phyloP scores from a whole-genome alignment of 306 rosid species.

The Clitoria ternatea region DNA sequence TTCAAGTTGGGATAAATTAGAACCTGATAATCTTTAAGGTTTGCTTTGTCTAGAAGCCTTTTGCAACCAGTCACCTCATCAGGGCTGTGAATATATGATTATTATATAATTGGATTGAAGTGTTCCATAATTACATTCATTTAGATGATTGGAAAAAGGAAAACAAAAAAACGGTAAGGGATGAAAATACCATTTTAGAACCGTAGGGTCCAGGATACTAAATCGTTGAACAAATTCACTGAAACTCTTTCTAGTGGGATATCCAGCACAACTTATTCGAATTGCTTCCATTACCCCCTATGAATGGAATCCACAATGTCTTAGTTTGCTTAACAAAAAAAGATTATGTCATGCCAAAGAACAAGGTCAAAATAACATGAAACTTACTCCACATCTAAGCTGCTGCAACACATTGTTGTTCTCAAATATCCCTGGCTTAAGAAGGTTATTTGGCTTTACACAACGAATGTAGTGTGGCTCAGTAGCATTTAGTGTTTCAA shows the following conservation, averaged over 20 bases:
- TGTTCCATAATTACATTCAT: background rate
- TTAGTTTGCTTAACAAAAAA: slow-evolving; percentile 7
- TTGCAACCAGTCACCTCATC: slow-evolving; percentile 72
- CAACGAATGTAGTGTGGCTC: slow-evolving; percentile 97
- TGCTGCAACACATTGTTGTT: slow-evolving; percentile 74
- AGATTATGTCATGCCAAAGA: slow-evolving; percentile 9
- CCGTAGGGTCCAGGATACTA: slow-evolving; percentile 58
- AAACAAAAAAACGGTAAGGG: background rate
- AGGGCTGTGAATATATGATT: slow-evolving; percentile 40
- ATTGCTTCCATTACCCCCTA: slow-evolving; percentile 99
- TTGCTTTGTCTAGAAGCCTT: slow-evolving; percentile 58
- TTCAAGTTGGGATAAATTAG: background rate
- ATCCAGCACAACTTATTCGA: slow-evolving; percentile 97
- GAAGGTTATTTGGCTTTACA: slow-evolving; percentile 92
- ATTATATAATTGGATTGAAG: background rate
- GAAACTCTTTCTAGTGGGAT: slow-evolving; percentile 81
- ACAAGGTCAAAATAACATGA: slow-evolving; percentile 14
- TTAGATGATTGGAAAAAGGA: background rate
- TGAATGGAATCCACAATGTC: slow-evolving; percentile 16
- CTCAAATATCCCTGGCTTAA: slow-evolving; percentile 84
- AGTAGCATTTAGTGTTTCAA: slow-evolving; percentile 87
- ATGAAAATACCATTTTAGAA: slow-evolving; percentile 58
- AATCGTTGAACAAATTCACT: slow-evolving; percentile 78
- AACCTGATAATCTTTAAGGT: slow-evolving; percentile 87
- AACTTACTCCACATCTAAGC: slow-evolving; percentile 89